These are phyloP conservation scores for Fusarium lyarnte DNA, from an alignment of 2,329 filamentous ascomycete genomes.

Conservation along the genomic window DNA sequence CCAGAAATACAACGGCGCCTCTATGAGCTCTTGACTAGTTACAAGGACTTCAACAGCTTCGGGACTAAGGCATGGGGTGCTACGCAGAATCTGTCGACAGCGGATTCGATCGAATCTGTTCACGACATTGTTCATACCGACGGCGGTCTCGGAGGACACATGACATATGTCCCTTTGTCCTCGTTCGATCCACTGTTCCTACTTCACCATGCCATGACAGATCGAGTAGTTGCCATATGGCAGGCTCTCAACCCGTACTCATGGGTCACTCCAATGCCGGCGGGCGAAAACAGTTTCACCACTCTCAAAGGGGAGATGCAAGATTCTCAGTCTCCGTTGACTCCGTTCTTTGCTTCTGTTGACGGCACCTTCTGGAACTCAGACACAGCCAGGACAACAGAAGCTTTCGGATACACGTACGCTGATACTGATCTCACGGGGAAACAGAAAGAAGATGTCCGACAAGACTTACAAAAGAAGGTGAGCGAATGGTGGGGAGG, in stretches of 20 bases:
- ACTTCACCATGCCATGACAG: conserved; percentile 79
- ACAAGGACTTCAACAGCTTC: conserved; percentile 73
- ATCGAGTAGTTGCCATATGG: conserved; percentile 81
- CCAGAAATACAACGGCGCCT: conserved; percentile 69
- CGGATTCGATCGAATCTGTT: conserved; percentile 72
- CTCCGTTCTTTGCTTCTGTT: conserved; percentile 70
- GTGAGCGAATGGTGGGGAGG: conserved; percentile 63
- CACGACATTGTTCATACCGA: conserved; percentile 71
- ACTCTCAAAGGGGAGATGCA: conserved; percentile 63
- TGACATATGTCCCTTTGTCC: conserved; percentile 76
- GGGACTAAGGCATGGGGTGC: conserved; percentile 74
- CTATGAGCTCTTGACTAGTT: conserved; percentile 73
- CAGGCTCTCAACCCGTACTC: conserved; percentile 75
- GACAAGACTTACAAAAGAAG: conserved; percentile 50
- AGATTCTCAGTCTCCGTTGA: conserved; percentile 66
- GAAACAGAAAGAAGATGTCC: conserved; percentile 39
- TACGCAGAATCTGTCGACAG: conserved; percentile 56
- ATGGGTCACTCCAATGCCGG: conserved; percentile 68
- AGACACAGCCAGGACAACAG: conserved; percentile 65
- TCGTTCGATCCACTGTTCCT: conserved; percentile 85
- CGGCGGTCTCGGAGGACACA: conserved; percentile 70
- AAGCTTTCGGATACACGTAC: conserved; percentile 78
- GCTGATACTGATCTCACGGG: conserved; percentile 61
- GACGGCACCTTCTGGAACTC: conserved; percentile 75
- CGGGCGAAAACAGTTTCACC: conserved; percentile 69